A percentile compares a stretch with the other conserved stretches of the same genome.
These are phyloP conservation scores for Pseudozyma hubeiensis DNA, from an alignment of 1,284 basidiomycete species.

Conservation along the genomic window DNA sequence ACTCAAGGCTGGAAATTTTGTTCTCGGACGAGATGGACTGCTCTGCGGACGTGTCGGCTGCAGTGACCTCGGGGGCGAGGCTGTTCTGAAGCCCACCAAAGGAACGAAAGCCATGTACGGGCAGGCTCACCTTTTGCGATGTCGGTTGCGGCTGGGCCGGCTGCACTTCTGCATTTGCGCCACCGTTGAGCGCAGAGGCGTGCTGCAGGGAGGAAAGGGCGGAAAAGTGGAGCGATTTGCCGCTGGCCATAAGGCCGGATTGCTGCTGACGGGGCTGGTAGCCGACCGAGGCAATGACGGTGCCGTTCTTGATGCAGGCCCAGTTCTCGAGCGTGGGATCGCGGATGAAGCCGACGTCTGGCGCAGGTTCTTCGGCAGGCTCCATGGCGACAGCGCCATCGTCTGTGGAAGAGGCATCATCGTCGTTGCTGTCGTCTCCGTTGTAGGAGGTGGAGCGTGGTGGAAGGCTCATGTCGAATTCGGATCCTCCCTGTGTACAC, in stretches of 20 bases:
- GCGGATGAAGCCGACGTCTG: conserved; percentile 38
- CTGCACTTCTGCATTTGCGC: conserved; percentile 1
- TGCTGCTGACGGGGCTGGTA: conserved; percentile 46
- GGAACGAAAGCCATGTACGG: conserved; percentile 59
- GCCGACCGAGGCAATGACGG: conserved; percentile 32
- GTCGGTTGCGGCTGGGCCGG: conserved; percentile 2
- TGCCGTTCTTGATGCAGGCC: conserved; percentile 58
- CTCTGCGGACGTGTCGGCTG: background rate
- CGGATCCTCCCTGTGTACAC: conserved; percentile 56
- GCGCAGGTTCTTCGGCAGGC: conserved; percentile 36
- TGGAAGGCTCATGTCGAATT: conserved; percentile 57
- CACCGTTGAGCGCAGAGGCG: conserved; percentile 23
- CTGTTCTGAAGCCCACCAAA: conserved; percentile 54
- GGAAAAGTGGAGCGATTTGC: conserved; percentile 50
- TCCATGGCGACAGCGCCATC: conserved; percentile 11
- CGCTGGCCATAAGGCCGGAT: conserved; percentile 45
- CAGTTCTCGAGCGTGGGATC: conserved; percentile 45
- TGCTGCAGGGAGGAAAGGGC: conserved; percentile 41
- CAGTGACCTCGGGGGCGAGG: conserved; percentile 18
- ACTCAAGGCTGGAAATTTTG: conserved; percentile 8
- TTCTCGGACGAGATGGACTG: conserved; percentile 5
- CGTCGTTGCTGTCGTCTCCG: conserved; percentile 34
- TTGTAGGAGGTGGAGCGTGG: conserved; percentile 43
- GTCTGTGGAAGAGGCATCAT: conserved; percentile 32
- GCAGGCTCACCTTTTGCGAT: conserved; percentile 46